Percentiles rank a stretch among this genome's conserved stretches.
Evolutionary conservation across 257 asterid genomes (phyloP).

Genomic region (Coffea canephora): DNA sequence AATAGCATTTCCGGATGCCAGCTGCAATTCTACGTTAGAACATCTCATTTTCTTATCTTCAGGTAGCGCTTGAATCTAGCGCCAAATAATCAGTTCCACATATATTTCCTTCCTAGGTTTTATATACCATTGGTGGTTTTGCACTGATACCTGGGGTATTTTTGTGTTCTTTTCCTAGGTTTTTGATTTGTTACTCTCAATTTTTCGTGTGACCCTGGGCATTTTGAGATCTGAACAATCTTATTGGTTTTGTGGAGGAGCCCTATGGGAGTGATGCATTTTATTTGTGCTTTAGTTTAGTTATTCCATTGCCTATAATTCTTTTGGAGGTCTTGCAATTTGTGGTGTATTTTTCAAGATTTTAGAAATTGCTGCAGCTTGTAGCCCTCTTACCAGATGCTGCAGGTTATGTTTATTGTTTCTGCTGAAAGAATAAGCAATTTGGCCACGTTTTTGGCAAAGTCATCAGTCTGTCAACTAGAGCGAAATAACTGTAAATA

Average conservation of each 20-base stretch:
- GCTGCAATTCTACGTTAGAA: slow-evolving; percentile 12
- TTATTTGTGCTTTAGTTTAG: neutral
- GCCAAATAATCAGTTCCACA: slow-evolving; percentile 39
- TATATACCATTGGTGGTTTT: slow-evolving; percentile 23
- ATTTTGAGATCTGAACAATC: slow-evolving; percentile 9
- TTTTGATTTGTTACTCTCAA: neutral
- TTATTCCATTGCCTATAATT: neutral
- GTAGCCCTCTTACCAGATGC: neutral
- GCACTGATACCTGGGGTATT: slow-evolving; percentile 18
- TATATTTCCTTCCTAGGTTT: slow-evolving; percentile 21
- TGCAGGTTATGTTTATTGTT: neutral
- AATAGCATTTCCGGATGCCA: slow-evolving; percentile 12
- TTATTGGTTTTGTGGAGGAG: neutral
- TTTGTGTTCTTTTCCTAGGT: slow-evolving; percentile 6
- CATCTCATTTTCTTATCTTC: slow-evolving; percentile 20
- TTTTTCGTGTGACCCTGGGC: neutral
- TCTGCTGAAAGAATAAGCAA: neutral
- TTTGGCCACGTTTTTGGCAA: neutral
- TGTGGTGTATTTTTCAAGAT: neutral
- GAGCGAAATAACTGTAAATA: neutral
- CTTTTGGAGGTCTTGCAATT: neutral
- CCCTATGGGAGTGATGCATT: neutral
- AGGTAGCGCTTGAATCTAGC: slow-evolving; percentile 26
- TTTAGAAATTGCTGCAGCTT: neutral
- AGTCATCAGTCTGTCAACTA: neutral